Percentiles rank a stretch among this genome's conserved stretches.
These are phyloP conservation scores for Termitomyces sp. DNA, from an alignment of 1,284 basidiomycete species.

Conservation along the genomic window DNA sequence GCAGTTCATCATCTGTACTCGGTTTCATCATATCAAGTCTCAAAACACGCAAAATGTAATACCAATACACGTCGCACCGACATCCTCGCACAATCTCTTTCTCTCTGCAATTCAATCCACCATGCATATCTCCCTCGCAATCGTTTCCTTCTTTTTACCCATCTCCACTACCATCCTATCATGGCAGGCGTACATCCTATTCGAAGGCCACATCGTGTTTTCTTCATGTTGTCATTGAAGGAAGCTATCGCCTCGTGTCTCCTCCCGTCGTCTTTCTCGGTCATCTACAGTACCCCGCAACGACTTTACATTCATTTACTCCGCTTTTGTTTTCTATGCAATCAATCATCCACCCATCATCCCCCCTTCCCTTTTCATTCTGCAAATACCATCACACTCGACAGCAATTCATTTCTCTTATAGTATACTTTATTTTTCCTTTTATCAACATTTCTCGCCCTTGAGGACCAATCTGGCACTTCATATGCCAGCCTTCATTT, in stretches of 20 bases:
- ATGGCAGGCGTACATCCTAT: conserved; percentile 42
- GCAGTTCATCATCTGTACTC: conserved; percentile 30
- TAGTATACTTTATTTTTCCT: conserved; percentile 70
- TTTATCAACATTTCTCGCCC: conserved; percentile 44
- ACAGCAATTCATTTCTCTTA: conserved; percentile 40
- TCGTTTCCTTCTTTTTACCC: conserved; percentile 38
- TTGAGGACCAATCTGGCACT: conserved; percentile 24
- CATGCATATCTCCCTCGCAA: conserved; percentile 70
- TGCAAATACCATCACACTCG: conserved; percentile 26
- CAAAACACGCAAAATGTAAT: conserved; percentile 72
- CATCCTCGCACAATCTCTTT: conserved; percentile 53
- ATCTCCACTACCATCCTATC: conserved; percentile 42
- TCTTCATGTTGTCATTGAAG: conserved; percentile 25
- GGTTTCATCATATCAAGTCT: conserved; percentile 29
- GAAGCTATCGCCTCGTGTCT: conserved; percentile 25
- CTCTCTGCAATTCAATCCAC: conserved; percentile 63
- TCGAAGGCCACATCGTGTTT: conserved; percentile 28
- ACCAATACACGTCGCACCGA: conserved; percentile 64
- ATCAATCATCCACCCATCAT: conserved; percentile 30
- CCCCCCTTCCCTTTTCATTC: conserved; percentile 31
- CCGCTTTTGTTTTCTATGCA: conserved; percentile 32
- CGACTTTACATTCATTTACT: conserved; percentile 44
- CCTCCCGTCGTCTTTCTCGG: conserved; percentile 20
- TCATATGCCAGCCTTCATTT: conserved; percentile 22
- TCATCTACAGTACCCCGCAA: conserved; percentile 29